phyloP scores from a whole-genome alignment of 1,139 yeast genomes.

The Zygotorulaspora mrakii region DNA sequence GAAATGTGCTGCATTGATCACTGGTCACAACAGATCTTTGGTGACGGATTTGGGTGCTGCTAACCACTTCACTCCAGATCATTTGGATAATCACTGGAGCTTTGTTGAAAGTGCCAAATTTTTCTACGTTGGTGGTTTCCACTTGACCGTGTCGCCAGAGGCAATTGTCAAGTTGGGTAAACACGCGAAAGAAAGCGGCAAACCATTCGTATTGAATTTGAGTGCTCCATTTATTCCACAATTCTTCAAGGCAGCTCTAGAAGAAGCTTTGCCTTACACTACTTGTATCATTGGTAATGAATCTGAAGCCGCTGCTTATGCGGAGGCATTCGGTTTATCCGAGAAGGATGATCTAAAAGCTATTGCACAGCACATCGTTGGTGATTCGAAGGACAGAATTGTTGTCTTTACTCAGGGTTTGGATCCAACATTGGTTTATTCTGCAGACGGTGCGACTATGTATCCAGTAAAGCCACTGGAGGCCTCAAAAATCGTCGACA shows the following conservation, averaged over 20 bases:
- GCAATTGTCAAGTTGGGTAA: constrained; percentile 86
- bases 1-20: constrained; percentile 94
- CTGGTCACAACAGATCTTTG: constrained; percentile 83
- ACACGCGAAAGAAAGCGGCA: constrained; percentile 84
- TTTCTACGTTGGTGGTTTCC: constrained; percentile 97
- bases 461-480: constrained; percentile 72
- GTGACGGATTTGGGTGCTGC: constrained; percentile 98
- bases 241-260: constrained; percentile 90
- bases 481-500: constrained; percentile 67
- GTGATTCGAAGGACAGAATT: constrained; percentile 67
- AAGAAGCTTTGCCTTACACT: constrained; percentile 75
- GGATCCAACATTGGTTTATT: constrained; percentile 77
- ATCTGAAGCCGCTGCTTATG: constrained; percentile 93
- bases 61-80: constrained; percentile 88
- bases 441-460: constrained; percentile 46
- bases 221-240: constrained; percentile 97
- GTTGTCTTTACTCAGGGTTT: constrained; percentile 91
- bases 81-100: constrained; percentile 84
- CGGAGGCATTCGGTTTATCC: constrained; percentile 69
- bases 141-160: constrained; percentile 93
- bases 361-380: constrained; percentile 76
- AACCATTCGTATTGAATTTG: constrained; percentile 79
- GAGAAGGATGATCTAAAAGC: constrained; percentile 60
- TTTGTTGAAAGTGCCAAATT: constrained; percentile 74
- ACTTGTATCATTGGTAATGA: constrained; percentile 94